These are phyloP conservation scores for Nadsonia starkeyi-henricii DNA, from an alignment of 1,139 yeast genomes.

Conservation along the genomic window DNA sequence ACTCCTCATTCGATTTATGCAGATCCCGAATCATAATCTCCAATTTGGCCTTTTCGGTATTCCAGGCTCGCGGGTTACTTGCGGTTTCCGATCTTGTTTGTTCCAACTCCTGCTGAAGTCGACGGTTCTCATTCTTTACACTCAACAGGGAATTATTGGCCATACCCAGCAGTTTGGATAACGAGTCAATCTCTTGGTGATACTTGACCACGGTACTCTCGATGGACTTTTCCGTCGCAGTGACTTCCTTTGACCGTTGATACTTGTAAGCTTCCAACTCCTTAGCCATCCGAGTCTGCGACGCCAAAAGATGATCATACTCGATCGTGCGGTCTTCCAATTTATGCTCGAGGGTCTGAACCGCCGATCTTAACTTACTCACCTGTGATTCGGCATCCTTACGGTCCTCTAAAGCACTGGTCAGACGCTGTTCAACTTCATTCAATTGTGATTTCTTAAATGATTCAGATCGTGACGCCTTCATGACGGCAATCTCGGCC, in stretches of 20 bases:
- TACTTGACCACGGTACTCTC: constrained; percentile 28
- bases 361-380: constrained; percentile 41
- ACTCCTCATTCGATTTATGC: constrained; percentile 34
- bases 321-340: constrained; percentile 47
- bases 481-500: constrained; percentile 61
- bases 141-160: constrained; percentile 26
- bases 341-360: constrained; percentile 41
- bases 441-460: constrained; percentile 40
- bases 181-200: constrained; percentile 39
- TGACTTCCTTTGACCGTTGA: constrained; percentile 17
- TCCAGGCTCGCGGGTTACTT: constrained; percentile 7
- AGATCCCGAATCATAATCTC: constrained; percentile 40
- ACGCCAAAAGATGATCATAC: constrained; percentile 36
- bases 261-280: constrained; percentile 29
- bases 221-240: constrained; percentile 15
- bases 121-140: constrained; percentile 33
- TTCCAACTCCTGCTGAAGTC: constrained; percentile 48
- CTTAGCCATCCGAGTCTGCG: constrained; percentile 31
- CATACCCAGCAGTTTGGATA: too few species aligned
- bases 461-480: constrained; percentile 48
- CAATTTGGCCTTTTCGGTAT: constrained; percentile 33
- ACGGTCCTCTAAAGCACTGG: constrained; percentile 44
- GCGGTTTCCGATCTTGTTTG: constrained; percentile 8
- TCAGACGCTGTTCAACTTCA: constrained; percentile 40
- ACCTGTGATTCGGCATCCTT: constrained; percentile 44